Percentiles rank a stretch among this genome's conserved stretches.
Evolutionary conservation across 805 yeast genomes (phyloP).

Genomic region (Candida mattraensis): DNA sequence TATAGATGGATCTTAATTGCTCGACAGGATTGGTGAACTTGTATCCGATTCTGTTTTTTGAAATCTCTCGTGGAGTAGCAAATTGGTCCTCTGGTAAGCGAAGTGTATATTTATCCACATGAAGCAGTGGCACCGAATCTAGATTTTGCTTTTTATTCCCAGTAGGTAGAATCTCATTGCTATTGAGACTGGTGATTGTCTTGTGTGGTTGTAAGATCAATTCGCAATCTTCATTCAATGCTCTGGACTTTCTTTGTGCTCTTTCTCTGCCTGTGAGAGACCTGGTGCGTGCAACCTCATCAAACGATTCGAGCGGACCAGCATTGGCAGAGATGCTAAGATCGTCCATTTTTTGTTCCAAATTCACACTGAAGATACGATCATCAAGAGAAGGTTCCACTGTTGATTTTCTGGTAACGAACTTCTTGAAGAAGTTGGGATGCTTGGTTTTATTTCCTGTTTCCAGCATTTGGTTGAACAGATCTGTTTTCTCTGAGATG

Average conservation of each 20-base stretch:
- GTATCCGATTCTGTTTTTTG: conserved; percentile 50
- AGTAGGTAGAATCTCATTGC: conserved; percentile 40
- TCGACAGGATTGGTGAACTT: conserved; percentile 56
- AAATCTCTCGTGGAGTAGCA: conserved; percentile 54
- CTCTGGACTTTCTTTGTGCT: conserved; percentile 65
- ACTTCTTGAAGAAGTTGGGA: conserved; percentile 46
- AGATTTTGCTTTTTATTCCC: conserved; percentile 11
- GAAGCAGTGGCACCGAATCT: conserved; percentile 32
- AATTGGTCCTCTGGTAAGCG: conserved; percentile 38
- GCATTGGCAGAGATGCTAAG: conserved; percentile 18
- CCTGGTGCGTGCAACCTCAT: conserved; percentile 68
- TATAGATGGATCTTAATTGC: conserved; percentile 61
- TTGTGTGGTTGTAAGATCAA: conserved; percentile 63
- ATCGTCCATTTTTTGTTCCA: conserved; percentile 27
- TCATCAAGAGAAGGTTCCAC: conserved; percentile 36
- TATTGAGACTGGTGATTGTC: conserved; percentile 43
- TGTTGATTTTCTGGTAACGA: conserved; percentile 36
- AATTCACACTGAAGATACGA: conserved; percentile 26
- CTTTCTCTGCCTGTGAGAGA: conserved; percentile 69
- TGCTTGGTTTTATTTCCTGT: conserved; percentile 41
- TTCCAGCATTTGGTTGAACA: conserved; percentile 43
- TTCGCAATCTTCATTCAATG: conserved; percentile 57
- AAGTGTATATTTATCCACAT: conserved; percentile 45
- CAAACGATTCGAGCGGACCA: conserved; percentile 1
- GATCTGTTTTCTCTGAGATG: conserved; percentile 24